phyloP scores from a whole-genome alignment of 805 yeast species.

The Henningerozyma blattae region DNA sequence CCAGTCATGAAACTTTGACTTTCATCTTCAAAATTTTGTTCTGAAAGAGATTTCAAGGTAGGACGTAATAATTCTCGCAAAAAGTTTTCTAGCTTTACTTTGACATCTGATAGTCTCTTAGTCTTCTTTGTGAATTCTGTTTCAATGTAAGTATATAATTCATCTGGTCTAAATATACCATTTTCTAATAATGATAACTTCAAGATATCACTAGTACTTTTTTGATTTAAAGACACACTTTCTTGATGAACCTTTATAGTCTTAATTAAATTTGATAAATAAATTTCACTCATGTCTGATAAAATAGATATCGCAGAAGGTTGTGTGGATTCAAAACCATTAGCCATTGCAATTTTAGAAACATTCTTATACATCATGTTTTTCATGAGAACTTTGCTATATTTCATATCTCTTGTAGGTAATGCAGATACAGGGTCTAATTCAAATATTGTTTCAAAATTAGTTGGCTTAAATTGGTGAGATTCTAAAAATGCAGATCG shows the following conservation, averaged over 20 bases:
- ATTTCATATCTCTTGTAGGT: conserved; percentile 47
- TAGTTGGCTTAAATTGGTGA: conserved; percentile 25
- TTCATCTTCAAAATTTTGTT: conserved; percentile 72
- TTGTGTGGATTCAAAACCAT: conserved; percentile 81
- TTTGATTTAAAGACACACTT: conserved; percentile 31
- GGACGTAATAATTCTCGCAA: conserved; percentile 79
- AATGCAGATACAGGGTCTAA: conserved; percentile 75
- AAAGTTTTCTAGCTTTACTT: conserved; percentile 52
- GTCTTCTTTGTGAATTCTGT: conserved; percentile 64
- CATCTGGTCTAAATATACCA: conserved; percentile 74
- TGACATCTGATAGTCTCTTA: conserved; percentile 55
- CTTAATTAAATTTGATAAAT: conserved; percentile 59
- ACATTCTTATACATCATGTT: conserved; percentile 57
- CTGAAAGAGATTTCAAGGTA: conserved; percentile 55
- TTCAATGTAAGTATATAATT: conserved; percentile 57
- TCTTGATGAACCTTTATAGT: conserved; percentile 65
- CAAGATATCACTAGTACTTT: conserved; percentile 33
- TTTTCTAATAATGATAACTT: conserved; percentile 63
- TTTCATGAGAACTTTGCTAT: conserved; percentile 48
- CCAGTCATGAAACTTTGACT: conserved; percentile 93
- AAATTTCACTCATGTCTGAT: conserved; percentile 75
- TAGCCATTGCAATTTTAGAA: conserved; percentile 75
- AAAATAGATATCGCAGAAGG: conserved; percentile 65
- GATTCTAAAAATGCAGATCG: conserved; percentile 11
- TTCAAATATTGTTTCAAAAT: conserved; percentile 49